Conservation (phyloP, 139 green algal genomes). For the Asterochloris sp. region DNA sequence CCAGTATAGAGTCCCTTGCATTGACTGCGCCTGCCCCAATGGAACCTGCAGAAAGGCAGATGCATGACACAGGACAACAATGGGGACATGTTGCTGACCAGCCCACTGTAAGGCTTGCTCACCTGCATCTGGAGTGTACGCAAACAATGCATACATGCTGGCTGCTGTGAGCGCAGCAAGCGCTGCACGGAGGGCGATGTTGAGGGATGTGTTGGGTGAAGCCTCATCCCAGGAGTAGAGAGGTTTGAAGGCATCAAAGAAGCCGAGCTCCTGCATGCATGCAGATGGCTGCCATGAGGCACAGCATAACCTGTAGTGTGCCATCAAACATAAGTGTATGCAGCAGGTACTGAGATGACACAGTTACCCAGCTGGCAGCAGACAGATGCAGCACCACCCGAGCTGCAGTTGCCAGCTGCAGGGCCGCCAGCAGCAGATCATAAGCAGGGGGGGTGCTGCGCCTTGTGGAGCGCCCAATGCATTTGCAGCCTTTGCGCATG, state of each 20-base stretch:
- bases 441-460: neutral
- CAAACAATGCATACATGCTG: neutral
- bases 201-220: conserved; percentile 3
- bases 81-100: neutral
- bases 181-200: neutral
- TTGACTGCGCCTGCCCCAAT: conserved; percentile 3
- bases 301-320: neutral
- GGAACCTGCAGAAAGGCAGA: conserved; percentile 4
- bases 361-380: neutral
- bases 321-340: neutral
- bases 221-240: conserved; percentile 20
- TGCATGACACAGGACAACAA: neutral
- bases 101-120: neutral
- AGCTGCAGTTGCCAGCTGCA: neutral
- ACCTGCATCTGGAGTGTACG: conserved; percentile 3
- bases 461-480: no score
- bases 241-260: conserved; percentile 28
- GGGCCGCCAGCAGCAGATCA: neutral
- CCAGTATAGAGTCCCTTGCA: conserved; percentile 26
- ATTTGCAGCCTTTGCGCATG: neutral
- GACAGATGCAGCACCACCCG: neutral
- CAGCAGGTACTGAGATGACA: neutral
- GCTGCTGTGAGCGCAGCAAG: conserved; percentile 5
- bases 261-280: conserved; percentile 13
- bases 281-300: neutral